A percentile compares a stretch with the other conserved stretches of the same genome.
phyloP scores from a whole-genome alignment of 768 basidiomycete genomes.

The Naganishia randhawae region DNA sequence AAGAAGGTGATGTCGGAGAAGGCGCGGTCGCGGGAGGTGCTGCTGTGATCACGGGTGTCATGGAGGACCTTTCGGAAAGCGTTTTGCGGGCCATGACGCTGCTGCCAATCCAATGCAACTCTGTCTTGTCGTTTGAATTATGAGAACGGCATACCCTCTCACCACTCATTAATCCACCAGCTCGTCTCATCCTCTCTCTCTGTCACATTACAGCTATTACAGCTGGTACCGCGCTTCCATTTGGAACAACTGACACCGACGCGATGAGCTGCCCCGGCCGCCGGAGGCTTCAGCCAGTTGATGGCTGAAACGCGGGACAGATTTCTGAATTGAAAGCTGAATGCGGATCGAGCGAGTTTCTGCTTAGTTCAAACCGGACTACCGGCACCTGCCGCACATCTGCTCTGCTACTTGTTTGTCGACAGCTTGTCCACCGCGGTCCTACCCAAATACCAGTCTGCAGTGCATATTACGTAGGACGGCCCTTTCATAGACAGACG shows the following conservation, averaged over 20 bases:
- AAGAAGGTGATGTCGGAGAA: conserved; percentile 6
- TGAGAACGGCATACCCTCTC: background rate
- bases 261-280: background rate
- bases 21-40: background rate
- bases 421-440: background rate
- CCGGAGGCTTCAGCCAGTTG: background rate
- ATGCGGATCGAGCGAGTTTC: background rate
- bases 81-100: conserved; percentile 7
- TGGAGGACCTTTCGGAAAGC: background rate
- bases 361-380: too few relatives aligned
- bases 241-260: too few relatives aligned
- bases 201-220: conserved; percentile 20
- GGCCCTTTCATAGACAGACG: too few relatives aligned
- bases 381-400: too few relatives aligned
- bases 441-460: background rate
- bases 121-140: background rate
- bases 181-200: background rate
- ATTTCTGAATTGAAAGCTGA: too few relatives aligned
- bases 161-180: background rate
- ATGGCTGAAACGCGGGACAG: conserved; percentile 4
- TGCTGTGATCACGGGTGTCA: background rate
- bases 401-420: too few relatives aligned
- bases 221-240: conserved; percentile 4
- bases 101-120: background rate
- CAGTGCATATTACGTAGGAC: background rate